Evolutionary conservation across 257 asterid species (phyloP), one percentile per base, ranked within the genome.

Genomic region (Gentiana dahurica): DNA sequence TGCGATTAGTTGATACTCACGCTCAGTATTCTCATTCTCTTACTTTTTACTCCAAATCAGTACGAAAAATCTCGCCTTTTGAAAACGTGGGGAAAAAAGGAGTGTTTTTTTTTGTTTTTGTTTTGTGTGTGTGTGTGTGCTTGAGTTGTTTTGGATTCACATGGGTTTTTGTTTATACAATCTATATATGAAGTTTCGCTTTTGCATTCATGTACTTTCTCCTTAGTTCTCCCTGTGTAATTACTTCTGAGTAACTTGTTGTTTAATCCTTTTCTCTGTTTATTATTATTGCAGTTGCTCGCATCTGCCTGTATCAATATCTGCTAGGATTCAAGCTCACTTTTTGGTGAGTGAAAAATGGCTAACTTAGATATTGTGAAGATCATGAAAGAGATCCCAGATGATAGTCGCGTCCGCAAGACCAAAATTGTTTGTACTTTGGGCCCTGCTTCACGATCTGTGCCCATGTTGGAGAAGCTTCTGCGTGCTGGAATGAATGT

Each of bases 401-500:
- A 67, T 6, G 83, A 70, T 69, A 76, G 74, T n/a, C 81, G 82
- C 4, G 34, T 82, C 34, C 94, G 90, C 33, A 87, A 87, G 76
- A 87, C 95, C 2, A 87, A 87, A 74, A 87, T 87, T 53, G 95
- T 87, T 2, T 87, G 95, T 77, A 87, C 95, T 34, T 60, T 87
- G 69, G 95, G 95, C 12, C 95, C 95, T 1, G 79, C 95, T 24
- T 87, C 95, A 49, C 72, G 91, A n/a, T 55, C 94, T 2, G 94
- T 87, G 33, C 77, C 73, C 1, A 87, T 84, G 91, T 33, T 71
- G 54, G 95, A 87, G 81, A 87, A 84, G 78, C 91, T 87, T 11
- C 91, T 87, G 11, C 74, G 71, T 6, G 95, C 95, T 1, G 95
- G 95, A 3, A 84, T 87, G 94, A 87, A 87, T n/a, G 95, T 87